These are phyloP conservation scores for Macrolepiota fuliginosa DNA, from an alignment of 768 basidiomycete genomes.

Conservation along the genomic window DNA sequence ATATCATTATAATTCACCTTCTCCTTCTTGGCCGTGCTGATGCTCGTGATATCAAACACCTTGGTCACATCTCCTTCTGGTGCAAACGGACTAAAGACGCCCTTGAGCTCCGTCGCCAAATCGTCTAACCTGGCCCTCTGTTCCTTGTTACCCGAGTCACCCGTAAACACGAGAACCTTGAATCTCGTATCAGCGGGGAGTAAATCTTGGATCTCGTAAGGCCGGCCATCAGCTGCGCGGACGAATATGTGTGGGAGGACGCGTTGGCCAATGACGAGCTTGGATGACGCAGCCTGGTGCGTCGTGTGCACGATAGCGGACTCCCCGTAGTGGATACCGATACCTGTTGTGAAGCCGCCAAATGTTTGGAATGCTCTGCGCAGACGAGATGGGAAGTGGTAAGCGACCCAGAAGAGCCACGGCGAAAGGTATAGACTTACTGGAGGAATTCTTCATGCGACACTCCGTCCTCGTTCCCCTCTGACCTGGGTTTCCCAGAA, in stretches of 20 bases:
- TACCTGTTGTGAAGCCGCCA: constrained; percentile 53
- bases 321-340: constrained; percentile 49
- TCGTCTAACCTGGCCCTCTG: constrained; percentile 27
- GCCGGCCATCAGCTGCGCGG: constrained; percentile 47
- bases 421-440: constrained; percentile 20
- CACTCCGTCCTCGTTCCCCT: constrained; percentile 44
- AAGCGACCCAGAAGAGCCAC: not conserved
- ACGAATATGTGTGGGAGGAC: constrained; percentile 48
- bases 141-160: constrained; percentile 32
- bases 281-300: constrained; percentile 35
- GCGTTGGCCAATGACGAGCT: constrained; percentile 50
- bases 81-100: constrained; percentile 29
- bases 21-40: constrained; percentile 35
- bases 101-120: constrained; percentile 32
- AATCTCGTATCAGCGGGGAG: constrained; percentile 51
- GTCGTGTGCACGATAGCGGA: constrained; percentile 41
- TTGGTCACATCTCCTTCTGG: constrained; percentile 26
- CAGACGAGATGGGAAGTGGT: not conserved
- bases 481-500: constrained; percentile 61
- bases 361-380: constrained; percentile 48
- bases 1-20: constrained; percentile 42
- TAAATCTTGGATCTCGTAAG: constrained; percentile 52
- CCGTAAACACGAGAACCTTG: constrained; percentile 54
- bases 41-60: constrained; percentile 42
- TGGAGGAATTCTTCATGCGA: constrained; percentile 50